These are phyloP conservation scores for Geosmithia putterillii DNA, from an alignment of 2,329 filamentous ascomycete species.

Conservation along the genomic window DNA sequence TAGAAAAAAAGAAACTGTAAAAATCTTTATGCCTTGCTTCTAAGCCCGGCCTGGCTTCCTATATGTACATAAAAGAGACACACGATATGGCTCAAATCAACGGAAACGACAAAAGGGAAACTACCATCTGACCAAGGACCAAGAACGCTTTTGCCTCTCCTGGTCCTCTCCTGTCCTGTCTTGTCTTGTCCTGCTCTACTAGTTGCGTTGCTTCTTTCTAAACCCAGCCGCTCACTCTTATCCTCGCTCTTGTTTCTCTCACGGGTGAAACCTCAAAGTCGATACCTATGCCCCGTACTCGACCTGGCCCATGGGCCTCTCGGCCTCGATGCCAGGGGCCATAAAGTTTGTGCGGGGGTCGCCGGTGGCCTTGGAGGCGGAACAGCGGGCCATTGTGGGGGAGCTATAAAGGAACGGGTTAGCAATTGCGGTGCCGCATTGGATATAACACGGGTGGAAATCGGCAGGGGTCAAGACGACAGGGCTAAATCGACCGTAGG, in stretches of 20 bases:
- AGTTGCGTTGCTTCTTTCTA: too few relatives aligned
- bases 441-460: background rate
- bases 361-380: slow-evolving; percentile 75
- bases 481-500: too few relatives aligned
- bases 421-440: slow-evolving; percentile 8
- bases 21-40: slow-evolving; percentile 7
- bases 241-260: slow-evolving; percentile 4
- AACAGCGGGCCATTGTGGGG: slow-evolving; percentile 96
- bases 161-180: slow-evolving; percentile 12
- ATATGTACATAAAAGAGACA: slow-evolving; percentile 20
- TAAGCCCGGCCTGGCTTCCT: slow-evolving; percentile 17
- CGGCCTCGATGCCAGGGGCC: slow-evolving; percentile 56
- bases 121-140: slow-evolving; percentile 1
- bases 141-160: background rate
- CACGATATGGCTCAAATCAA: slow-evolving; percentile 6
- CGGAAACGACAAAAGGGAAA: slow-evolving; percentile 6
- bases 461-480: slow-evolving; percentile 7
- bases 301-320: slow-evolving; percentile 48
- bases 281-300: slow-evolving; percentile 47
- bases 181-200: slow-evolving; percentile 4
- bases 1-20: too few relatives aligned
- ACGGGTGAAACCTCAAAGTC: too few relatives aligned
- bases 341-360: slow-evolving; percentile 71
- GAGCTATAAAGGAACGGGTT: slow-evolving; percentile 52
- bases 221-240: slow-evolving; percentile 5